A percentile compares a stretch with the other conserved stretches of the same genome.
Conservation (phyloP, 306 rosid genomes). For the Rosa rugosa region DNA sequence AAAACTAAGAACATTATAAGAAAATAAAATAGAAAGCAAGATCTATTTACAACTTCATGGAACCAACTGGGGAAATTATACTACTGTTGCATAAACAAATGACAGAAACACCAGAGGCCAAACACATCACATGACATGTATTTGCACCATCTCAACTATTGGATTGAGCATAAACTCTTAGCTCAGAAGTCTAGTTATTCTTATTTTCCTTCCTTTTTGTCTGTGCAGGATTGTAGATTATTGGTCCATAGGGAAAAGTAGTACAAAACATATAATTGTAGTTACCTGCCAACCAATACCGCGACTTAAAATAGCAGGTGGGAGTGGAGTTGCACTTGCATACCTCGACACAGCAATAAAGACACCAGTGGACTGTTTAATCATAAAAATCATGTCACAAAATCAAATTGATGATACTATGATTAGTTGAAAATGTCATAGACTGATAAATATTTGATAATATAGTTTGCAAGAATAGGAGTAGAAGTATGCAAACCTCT, state of each 20-base stretch:
- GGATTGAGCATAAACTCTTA: not conserved
- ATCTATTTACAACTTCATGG: not conserved
- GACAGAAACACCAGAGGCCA: not conserved
- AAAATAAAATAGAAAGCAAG: slow-evolving; percentile 3
- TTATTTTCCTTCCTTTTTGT: not conserved
- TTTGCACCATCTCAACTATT: not conserved
- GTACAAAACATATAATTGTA: not conserved
- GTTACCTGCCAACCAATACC: slow-evolving; percentile 99
- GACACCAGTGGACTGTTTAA: slow-evolving; percentile 80
- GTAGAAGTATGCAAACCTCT: slow-evolving; percentile 51
- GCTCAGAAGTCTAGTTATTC: not conserved
- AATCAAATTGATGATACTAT: too few species aligned
- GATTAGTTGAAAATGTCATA: not conserved
- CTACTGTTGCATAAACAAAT: not conserved
- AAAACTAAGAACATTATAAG: slow-evolving; percentile 4
- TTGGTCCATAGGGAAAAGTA: not conserved
- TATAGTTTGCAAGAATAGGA: not conserved
- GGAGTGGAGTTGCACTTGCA: slow-evolving; percentile 92
- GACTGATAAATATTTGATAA: not conserved
- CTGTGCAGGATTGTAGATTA: slow-evolving; percentile 1
- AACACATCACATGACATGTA: not conserved
- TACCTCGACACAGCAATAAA: slow-evolving; percentile 84
- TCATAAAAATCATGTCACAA: slow-evolving; percentile 10
- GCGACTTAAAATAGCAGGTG: slow-evolving; percentile 90
- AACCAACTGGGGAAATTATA: not conserved